Evolutionary conservation across 2,329 filamentous ascomycete genomes (phyloP).

Genomic region (Diplodia corticola): DNA sequence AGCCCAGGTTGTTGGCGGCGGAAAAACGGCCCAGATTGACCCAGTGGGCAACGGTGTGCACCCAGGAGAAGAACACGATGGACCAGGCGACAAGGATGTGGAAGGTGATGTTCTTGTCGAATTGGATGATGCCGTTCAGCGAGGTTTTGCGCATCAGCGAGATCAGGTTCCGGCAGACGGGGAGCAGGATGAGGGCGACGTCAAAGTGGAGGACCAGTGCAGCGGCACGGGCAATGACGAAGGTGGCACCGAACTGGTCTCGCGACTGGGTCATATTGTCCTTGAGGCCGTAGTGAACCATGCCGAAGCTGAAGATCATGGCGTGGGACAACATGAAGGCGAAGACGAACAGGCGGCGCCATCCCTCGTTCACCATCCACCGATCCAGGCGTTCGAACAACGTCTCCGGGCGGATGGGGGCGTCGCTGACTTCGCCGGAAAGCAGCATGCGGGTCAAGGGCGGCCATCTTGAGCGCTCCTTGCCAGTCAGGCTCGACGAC

Average conservation of each 20-base stretch:
- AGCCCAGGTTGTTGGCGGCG: conserved; percentile 71
- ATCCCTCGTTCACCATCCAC: conserved; percentile 90
- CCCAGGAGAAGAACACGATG: conserved; percentile 84
- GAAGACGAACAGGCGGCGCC: conserved; percentile 77
- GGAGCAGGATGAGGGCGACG: conserved; percentile 74
- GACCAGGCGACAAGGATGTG: conserved; percentile 85
- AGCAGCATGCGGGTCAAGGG: conserved; percentile 79
- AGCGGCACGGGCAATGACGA: conserved; percentile 72
- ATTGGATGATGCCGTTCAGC: conserved; percentile 81
- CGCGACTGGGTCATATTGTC: conserved; percentile 49
- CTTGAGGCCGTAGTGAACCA: conserved; percentile 77
- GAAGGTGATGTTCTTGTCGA: conserved; percentile 88
- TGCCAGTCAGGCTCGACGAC: conserved; percentile 37
- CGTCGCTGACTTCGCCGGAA: conserved; percentile 77
- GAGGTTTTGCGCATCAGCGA: conserved; percentile 78
- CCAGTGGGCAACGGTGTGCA: conserved; percentile 84
- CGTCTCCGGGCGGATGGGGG: conserved; percentile 67
- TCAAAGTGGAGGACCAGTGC: conserved; percentile 80
- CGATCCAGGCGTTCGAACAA: conserved; percentile 72
- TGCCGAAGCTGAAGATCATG: conserved; percentile 77
- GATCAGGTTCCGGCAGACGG: conserved; percentile 81
- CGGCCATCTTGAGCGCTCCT: conserved; percentile 77
- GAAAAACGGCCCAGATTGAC: conserved; percentile 80
- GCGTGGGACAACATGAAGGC: conserved; percentile 72
- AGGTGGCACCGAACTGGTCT: conserved; percentile 71